Percentiles rank a stretch among this genome's conserved stretches.
phyloP scores from a whole-genome alignment of 305 asterid genomes.

The Solanum hybrid region DNA sequence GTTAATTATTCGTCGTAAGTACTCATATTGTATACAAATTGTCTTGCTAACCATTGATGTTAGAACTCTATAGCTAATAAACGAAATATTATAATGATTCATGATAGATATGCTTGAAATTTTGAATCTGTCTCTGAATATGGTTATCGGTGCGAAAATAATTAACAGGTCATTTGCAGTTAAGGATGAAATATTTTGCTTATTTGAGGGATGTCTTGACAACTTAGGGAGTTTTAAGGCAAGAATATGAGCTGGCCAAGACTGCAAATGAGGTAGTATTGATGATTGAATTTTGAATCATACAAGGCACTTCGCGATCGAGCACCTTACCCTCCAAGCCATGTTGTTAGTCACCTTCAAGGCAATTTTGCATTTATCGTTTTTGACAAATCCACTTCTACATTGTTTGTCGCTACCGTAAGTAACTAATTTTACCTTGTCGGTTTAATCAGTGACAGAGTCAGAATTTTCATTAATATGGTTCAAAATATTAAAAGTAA shows the following conservation, averaged over 20 bases:
- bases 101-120: neutral
- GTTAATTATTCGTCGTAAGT: too few species aligned
- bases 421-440: too few species aligned
- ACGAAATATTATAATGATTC: too few species aligned
- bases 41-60: too few species aligned
- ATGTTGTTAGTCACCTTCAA: conserved; percentile 36
- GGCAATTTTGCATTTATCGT: too few species aligned
- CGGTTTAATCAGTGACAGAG: too few species aligned
- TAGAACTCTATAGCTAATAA: too few species aligned
- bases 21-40: too few species aligned
- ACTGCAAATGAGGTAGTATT: conserved; percentile 77
- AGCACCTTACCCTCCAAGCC: conserved; percentile 94
- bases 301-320: conserved; percentile 90
- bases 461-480: too few species aligned
- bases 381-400: too few species aligned
- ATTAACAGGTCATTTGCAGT: conserved; percentile 64
- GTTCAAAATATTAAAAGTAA: too few species aligned
- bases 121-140: neutral
- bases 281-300: conserved; percentile 33
- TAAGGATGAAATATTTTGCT: conserved; percentile 89
- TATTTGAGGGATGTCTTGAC: conserved; percentile 82
- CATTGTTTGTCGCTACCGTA: too few species aligned
- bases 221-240: conserved; percentile 76
- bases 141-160: neutral
- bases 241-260: conserved; percentile 77